Conservation (phyloP, 2,329 filamentous ascomycete species). For the Epichloe gansuensis region DNA sequence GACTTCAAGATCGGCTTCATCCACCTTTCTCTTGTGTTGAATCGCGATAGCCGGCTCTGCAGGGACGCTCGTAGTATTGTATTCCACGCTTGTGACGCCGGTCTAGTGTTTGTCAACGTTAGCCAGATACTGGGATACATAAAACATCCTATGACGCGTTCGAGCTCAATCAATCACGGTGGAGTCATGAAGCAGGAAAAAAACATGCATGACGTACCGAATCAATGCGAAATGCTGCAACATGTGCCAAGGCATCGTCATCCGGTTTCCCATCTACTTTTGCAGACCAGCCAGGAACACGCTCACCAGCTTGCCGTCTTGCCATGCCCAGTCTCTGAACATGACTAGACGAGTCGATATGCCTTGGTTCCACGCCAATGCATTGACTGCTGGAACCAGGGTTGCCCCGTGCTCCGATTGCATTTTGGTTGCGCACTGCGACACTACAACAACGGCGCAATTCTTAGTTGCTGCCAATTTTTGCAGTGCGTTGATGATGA, state of each 20-base stretch:
- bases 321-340: conserved; percentile 63
- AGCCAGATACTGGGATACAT: neutral
- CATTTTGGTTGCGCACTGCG: conserved; percentile 74
- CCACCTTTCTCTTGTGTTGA: conserved; percentile 50
- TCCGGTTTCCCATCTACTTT: conserved; percentile 42
- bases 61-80: conserved; percentile 23
- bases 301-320: conserved; percentile 31
- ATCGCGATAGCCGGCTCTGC: conserved; percentile 23
- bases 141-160: neutral
- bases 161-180: neutral
- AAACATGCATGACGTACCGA: conserved; percentile 23
- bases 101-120: conserved; percentile 20
- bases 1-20: conserved; percentile 45
- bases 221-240: conserved; percentile 38
- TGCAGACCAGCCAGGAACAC: conserved; percentile 51
- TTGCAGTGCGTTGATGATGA: conserved; percentile 57
- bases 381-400: conserved; percentile 63
- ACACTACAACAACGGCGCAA: conserved; percentile 63
- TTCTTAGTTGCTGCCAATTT: conserved; percentile 64
- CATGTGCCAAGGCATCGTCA: conserved; percentile 26
- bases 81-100: conserved; percentile 30
- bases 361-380: conserved; percentile 68
- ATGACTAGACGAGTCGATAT: conserved; percentile 62
- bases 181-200: neutral
- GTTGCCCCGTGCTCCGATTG: conserved; percentile 53